Evolutionary conservation across 345 rosid species (phyloP).

Genomic region (Carallia pectinifolia): DNA sequence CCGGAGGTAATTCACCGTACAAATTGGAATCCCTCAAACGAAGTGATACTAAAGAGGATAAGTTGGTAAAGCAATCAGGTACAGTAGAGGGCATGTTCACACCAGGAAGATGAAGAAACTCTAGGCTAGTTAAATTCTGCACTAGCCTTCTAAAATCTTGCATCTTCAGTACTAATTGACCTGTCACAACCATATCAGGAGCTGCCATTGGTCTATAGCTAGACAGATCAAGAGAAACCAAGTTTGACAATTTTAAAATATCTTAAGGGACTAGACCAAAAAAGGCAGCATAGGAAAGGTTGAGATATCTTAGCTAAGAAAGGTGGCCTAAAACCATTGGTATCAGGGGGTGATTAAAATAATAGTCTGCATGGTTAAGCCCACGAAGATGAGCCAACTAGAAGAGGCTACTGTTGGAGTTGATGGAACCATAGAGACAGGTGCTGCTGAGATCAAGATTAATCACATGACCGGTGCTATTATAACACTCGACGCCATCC

Average conservation of each 20-base stretch:
- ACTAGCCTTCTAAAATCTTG: neutral
- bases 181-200: neutral
- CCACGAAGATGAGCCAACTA: neutral
- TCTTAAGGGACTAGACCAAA: neutral
- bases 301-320: neutral
- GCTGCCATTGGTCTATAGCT: neutral
- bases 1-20: neutral
- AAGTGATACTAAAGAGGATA: neutral
- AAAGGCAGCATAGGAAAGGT: neutral
- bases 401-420: neutral
- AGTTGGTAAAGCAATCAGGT: neutral
- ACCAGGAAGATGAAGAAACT: neutral
- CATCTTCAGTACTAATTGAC: neutral
- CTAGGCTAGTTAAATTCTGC: neutral
- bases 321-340: neutral
- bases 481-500: too few species aligned
- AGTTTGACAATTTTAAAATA: neutral
- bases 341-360: neutral
- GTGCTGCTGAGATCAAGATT: neutral
- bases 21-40: neutral
- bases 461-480: too few species aligned
- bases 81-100: neutral
- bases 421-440: neutral
- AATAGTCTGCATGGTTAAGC: neutral
- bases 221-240: neutral